A percentile compares a stretch with the other conserved stretches of the same genome.
These are phyloP conservation scores for Globisporangium lucens DNA, from an alignment of 352 stramenopile genomes.

Conservation along the genomic window DNA sequence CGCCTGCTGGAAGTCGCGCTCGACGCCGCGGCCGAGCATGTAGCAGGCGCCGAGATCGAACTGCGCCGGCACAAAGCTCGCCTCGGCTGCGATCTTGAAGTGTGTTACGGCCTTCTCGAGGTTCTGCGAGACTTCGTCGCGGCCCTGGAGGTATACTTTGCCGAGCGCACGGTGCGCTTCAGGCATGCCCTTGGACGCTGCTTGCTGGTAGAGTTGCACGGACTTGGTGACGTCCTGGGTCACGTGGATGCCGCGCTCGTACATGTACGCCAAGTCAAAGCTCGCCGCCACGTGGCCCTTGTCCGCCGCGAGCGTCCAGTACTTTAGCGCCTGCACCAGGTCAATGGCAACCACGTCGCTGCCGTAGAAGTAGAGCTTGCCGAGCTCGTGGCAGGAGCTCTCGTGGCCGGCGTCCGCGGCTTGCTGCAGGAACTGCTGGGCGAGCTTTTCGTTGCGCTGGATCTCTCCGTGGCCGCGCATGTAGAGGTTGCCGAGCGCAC, in stretches of 20 bases:
- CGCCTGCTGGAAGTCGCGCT: slow-evolving; percentile 45
- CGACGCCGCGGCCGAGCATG: slow-evolving; percentile 66
- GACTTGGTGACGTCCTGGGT: slow-evolving; percentile 48
- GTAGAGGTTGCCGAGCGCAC: slow-evolving; percentile 70
- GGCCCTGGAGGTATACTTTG: slow-evolving; percentile 47
- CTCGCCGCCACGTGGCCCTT: slow-evolving; percentile 66
- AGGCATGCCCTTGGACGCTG: slow-evolving; percentile 59
- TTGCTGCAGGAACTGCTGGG: slow-evolving; percentile 51
- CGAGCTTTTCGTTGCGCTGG: slow-evolving; percentile 41
- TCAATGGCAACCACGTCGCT: slow-evolving; percentile 29
- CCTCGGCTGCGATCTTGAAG: slow-evolving; percentile 61
- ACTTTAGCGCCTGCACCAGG: slow-evolving; percentile 42
- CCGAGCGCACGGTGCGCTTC: slow-evolving; percentile 67
- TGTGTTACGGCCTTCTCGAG: slow-evolving; percentile 38
- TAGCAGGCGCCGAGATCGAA: slow-evolving; percentile 83
- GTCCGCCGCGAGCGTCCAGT: slow-evolving; percentile 61
- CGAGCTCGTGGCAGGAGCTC: slow-evolving; percentile 69
- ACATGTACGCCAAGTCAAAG: slow-evolving; percentile 77
- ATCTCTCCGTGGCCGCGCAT: slow-evolving; percentile 53
- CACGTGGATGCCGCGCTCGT: slow-evolving; percentile 69
- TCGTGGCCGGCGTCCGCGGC: slow-evolving; percentile 66
- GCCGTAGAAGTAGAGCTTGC: slow-evolving; percentile 69
- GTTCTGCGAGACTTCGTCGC: slow-evolving; percentile 13
- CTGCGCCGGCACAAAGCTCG: slow-evolving; percentile 53
- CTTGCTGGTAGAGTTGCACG: slow-evolving; percentile 53